A percentile compares a stretch with the other conserved stretches of the same genome.
Evolutionary conservation across 2,329 filamentous ascomycete genomes (phyloP).

Genomic region (Pseudophaeomoniella oleicola): DNA sequence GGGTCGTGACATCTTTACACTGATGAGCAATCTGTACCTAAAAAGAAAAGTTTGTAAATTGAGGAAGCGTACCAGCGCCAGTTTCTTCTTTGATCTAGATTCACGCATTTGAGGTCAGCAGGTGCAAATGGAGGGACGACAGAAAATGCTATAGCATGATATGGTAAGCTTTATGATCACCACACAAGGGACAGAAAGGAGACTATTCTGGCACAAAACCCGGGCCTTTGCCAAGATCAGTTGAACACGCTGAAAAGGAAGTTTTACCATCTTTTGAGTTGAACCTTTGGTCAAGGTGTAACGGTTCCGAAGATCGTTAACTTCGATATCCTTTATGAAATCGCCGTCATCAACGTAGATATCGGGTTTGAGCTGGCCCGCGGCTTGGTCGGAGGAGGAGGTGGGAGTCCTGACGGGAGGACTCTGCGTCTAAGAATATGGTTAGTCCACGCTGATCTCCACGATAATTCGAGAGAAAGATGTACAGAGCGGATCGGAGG

Average conservation of each 20-base stretch:
- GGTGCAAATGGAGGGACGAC: slow-evolving; percentile 58
- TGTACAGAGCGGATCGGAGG: slow-evolving; percentile 57
- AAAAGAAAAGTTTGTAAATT: slow-evolving; percentile 29
- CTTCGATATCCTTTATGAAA: slow-evolving; percentile 97
- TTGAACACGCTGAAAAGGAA: slow-evolving; percentile 48
- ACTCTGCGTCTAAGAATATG: slow-evolving; percentile 25
- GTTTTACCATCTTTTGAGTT: slow-evolving; percentile 99
- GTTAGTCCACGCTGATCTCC: slow-evolving; percentile 6
- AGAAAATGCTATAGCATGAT: slow-evolving; percentile 43
- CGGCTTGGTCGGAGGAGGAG: slow-evolving; percentile 29
- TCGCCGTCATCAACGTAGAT: slow-evolving; percentile 94
- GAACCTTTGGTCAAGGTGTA: slow-evolving; percentile 95
- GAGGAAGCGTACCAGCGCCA: slow-evolving; percentile 87
- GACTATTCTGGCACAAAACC: slow-evolving; percentile 20
- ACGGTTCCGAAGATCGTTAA: slow-evolving; percentile 93
- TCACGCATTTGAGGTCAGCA: slow-evolving; percentile 85
- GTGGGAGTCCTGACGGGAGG: slow-evolving; percentile 38
- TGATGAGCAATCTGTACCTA: slow-evolving; percentile 46
- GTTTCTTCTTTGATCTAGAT: slow-evolving; percentile 99
- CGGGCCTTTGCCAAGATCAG: slow-evolving; percentile 46
- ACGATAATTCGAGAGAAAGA: neutral
- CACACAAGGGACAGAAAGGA: slow-evolving; percentile 31
- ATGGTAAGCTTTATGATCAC: slow-evolving; percentile 56
- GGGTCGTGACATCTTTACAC: slow-evolving; percentile 90
- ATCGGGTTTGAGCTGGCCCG: slow-evolving; percentile 59